Conservation (phyloP, 371 early-diverging fungal species). For the Coemansia sp. region DNA sequence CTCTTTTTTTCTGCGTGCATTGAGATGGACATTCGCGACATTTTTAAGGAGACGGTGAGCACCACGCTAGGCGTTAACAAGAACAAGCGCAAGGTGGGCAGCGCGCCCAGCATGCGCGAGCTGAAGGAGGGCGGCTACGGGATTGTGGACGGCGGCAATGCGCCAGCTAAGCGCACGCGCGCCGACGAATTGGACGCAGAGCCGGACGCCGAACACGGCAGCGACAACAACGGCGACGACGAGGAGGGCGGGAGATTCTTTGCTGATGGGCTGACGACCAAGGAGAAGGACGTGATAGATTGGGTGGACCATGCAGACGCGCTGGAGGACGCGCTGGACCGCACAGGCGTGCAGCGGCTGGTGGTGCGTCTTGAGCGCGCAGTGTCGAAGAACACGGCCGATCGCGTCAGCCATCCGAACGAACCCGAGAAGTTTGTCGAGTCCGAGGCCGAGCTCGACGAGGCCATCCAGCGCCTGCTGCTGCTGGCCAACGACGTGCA, state of each 20-base stretch:
- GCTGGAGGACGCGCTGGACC: conserved; percentile 58
- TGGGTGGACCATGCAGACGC: conserved; percentile 84
- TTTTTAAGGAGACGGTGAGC: conserved; percentile 38
- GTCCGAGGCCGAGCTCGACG: conserved; percentile 92
- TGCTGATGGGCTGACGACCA: conserved; percentile 79
- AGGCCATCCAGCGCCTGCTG: conserved; percentile 76
- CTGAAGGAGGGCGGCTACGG: conserved; percentile 45
- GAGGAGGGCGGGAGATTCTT: conserved; percentile 79
- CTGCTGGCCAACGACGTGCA: conserved; percentile 78
- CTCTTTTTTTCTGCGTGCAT: too few species aligned
- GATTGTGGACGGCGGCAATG: background rate
- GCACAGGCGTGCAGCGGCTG: conserved; percentile 63
- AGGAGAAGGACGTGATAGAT: conserved; percentile 75
- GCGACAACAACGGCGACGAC: background rate
- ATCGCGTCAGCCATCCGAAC: conserved; percentile 75
- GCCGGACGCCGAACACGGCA: too few species aligned
- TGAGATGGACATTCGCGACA: conserved; percentile 44
- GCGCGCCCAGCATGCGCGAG: conserved; percentile 33
- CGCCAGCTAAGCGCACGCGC: conserved; percentile 12
- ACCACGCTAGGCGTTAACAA: conserved; percentile 26
- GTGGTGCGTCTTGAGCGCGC: conserved; percentile 82
- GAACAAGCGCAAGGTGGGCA: conserved; percentile 29
- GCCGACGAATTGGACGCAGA: background rate
- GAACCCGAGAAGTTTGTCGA: conserved; percentile 73
- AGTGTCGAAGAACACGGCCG: conserved; percentile 81